Conservation (phyloP, 345 rosid genomes). For the Clarkia xantiana region DNA sequence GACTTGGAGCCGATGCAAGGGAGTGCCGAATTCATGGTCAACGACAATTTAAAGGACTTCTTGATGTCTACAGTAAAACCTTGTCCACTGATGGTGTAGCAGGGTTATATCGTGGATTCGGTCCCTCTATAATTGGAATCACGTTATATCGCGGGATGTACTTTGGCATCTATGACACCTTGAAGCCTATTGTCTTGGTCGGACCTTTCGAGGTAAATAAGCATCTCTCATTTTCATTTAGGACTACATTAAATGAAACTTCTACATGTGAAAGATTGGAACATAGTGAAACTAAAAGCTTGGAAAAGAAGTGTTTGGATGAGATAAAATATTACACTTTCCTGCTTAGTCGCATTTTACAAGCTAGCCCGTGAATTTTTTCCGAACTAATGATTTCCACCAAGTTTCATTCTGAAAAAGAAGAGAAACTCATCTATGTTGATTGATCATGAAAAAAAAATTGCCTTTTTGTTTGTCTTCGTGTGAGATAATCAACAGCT, state of each 20-base stretch:
- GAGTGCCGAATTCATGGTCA: constrained; percentile 39
- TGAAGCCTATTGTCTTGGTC: constrained; percentile 74
- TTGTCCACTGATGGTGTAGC: constrained; percentile 50
- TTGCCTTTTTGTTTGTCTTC: too few relatives aligned
- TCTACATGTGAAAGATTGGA: too few relatives aligned
- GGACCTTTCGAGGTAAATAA: constrained; percentile 67
- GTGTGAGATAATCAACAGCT: too few relatives aligned
- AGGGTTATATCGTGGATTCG: constrained; percentile 81
- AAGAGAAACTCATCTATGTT: too few relatives aligned
- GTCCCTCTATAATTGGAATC: constrained; percentile 82
- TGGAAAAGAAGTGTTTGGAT: too few relatives aligned
- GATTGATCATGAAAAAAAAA: too few relatives aligned
- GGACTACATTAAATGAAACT: background rate
- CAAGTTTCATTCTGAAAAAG: too few relatives aligned
- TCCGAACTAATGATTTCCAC: too few relatives aligned
- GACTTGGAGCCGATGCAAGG: constrained; percentile 74
- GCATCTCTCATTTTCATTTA: background rate
- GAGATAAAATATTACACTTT: too few relatives aligned
- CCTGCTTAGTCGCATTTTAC: too few relatives aligned
- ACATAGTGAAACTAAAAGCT: too few relatives aligned
- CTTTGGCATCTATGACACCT: constrained; percentile 80
- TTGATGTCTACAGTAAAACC: constrained; percentile 75
- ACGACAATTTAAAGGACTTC: constrained; percentile 63
- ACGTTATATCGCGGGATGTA: constrained; percentile 87
- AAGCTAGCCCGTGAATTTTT: too few relatives aligned